Conservation (phyloP, 768 basidiomycete genomes). For the Trichaptum fuscoviolaceum region DNA sequence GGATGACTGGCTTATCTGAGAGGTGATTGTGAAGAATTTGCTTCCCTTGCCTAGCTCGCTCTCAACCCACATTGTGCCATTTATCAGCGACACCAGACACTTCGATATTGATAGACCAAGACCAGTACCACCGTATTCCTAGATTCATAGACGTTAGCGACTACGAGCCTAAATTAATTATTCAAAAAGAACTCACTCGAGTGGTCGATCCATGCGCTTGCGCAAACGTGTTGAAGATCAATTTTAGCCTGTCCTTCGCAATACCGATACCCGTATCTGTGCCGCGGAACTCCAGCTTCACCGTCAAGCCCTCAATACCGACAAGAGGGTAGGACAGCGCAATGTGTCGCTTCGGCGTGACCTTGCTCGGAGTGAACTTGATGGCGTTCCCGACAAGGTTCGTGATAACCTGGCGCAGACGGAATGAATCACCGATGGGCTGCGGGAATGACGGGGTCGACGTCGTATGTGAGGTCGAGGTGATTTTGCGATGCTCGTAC, state of each 20-base stretch:
- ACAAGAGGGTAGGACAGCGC: constrained; percentile 81
- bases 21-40: too few species aligned
- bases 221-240: constrained; percentile 99
- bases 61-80: constrained; percentile 99
- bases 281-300: constrained; percentile 94
- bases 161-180: too few species aligned
- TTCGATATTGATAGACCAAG: constrained; percentile 97
- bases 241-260: constrained; percentile 93
- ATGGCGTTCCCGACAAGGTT: constrained; percentile 95
- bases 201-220: constrained; percentile 99
- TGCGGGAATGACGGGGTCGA: constrained; percentile 95
- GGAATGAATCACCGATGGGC: constrained; percentile 92
- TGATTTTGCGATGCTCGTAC: constrained; percentile 97
- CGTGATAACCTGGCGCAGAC: too few species aligned
- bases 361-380: constrained; percentile 89
- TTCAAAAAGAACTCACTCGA: too few species aligned
- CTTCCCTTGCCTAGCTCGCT: constrained; percentile 89
- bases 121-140: too few species aligned
- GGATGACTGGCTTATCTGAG: too few species aligned
- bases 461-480: constrained; percentile 92
- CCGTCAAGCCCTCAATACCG: constrained; percentile 73
- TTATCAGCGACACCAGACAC: constrained; percentile 94
- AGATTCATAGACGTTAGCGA: constrained; percentile 3
- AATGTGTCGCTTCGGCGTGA: constrained; percentile 78
- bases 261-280: too few species aligned